A percentile compares a stretch with the other conserved stretches of the same genome.
Conservation (phyloP, 805 yeast genomes). For the Candida nanaspora region DNA sequence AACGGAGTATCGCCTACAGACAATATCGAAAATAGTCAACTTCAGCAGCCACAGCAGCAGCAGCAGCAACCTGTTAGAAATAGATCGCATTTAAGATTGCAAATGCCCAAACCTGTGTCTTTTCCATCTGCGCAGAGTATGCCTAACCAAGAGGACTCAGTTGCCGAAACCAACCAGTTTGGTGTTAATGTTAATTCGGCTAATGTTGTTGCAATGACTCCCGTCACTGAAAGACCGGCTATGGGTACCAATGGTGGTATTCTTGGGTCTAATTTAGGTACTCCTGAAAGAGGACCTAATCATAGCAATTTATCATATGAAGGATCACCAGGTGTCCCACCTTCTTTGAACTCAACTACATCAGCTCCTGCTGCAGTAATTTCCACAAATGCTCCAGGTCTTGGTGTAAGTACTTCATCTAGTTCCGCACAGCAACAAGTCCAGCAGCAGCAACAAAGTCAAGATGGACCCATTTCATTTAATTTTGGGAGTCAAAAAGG, state of each 20-base stretch:
- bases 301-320: too few relatives aligned
- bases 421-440: too few relatives aligned
- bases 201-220: slow-evolving; percentile 67
- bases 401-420: neutral
- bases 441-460: neutral
- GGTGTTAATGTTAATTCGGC: slow-evolving; percentile 52
- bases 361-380: neutral
- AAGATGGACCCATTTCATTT: neutral
- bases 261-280: slow-evolving; percentile 7
- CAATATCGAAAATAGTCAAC: neutral
- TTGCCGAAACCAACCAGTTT: slow-evolving; percentile 46
- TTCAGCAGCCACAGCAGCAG: slow-evolving; percentile 5
- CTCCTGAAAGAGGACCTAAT: slow-evolving; percentile 20
- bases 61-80: slow-evolving; percentile 28
- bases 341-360: slow-evolving; percentile 6
- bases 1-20: slow-evolving; percentile 6
- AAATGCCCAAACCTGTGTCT: slow-evolving; percentile 66
- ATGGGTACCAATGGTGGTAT: slow-evolving; percentile 6
- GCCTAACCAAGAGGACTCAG: neutral
- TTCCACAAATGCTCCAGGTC: neutral
- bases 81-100: slow-evolving; percentile 54
- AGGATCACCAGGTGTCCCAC: neutral
- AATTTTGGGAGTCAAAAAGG: neutral
- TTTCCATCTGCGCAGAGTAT: slow-evolving; percentile 17
- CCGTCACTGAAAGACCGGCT: slow-evolving; percentile 52